Conservation (phyloP, 2,329 filamentous ascomycete species). For the Microcyclospora tardicrescens region DNA sequence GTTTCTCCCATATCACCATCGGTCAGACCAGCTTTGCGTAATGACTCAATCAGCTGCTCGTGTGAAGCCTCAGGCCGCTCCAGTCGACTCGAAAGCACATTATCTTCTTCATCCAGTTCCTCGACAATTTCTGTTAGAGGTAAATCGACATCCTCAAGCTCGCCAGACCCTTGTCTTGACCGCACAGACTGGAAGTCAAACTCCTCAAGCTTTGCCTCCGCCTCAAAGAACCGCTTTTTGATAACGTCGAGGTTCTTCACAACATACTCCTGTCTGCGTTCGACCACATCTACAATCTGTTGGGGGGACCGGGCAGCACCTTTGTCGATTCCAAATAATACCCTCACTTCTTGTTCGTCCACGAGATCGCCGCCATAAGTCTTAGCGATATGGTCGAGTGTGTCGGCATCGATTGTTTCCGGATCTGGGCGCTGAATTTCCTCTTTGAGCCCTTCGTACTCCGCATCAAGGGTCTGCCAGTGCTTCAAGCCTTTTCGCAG, state of each 20-base stretch:
- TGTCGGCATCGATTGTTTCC: conserved; percentile 23
- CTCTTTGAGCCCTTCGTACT: conserved; percentile 81
- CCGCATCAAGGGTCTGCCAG: conserved; percentile 83
- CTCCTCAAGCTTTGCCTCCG: conserved; percentile 57
- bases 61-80: conserved; percentile 51
- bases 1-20: conserved; percentile 14
- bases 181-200: conserved; percentile 26
- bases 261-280: conserved; percentile 78
- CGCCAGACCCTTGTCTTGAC: conserved; percentile 25
- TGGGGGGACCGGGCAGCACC: conserved; percentile 38
- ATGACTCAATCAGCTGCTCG: conserved; percentile 54
- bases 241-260: conserved; percentile 64
- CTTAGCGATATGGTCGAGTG: conserved; percentile 34
- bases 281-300: conserved; percentile 56
- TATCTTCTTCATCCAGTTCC: conserved; percentile 80
- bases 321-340: conserved; percentile 37
- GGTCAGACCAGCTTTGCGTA: conserved; percentile 62
- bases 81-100: conserved; percentile 50
- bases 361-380: conserved; percentile 53
- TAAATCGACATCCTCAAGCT: conserved; percentile 50
- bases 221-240: conserved; percentile 55
- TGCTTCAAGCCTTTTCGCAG: conserved; percentile 65
- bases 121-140: conserved; percentile 87
- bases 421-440: conserved; percentile 51
- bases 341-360: conserved; percentile 45